Base-by-base conservation (phyloP, 73 alveolate species). In the Paramecium primaurelia region DNA sequence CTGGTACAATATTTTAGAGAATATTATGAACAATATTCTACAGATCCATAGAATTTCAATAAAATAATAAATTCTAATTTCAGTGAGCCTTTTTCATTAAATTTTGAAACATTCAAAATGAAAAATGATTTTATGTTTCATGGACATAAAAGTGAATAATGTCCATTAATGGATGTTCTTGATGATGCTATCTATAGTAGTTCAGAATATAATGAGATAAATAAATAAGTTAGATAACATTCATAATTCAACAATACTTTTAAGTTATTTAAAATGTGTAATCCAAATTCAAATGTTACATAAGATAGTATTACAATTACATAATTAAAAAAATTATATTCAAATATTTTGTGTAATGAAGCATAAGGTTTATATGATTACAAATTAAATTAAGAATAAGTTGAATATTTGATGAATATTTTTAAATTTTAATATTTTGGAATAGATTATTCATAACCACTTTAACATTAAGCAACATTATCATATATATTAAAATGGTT, bases 21-120 rank as follows among this genome's bases (percentile, higher is more conserved):
- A 28, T 80, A 80, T 80, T 80, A 73, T 73, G 18, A 73, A 73
- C 10, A 73, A 73, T 73, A 73, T 73, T 73, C 87, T n/a, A 73
- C 87, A 11, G 28, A 40, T 18, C 8, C 18, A 2, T 6, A 32
- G 18, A 73, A 73, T 37, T 80, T 80, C 30, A 10, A 80, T 26
- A 11, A 42, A 49, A 80, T 80, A 0, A 80, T 80, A 42, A 26
- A 40, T 22, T 80, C 91, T 44, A 25, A 80, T n/a, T 80, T 80
- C 38, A 28, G 34, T 22, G 51, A 80, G 8, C 91, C 91, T 26
- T 44, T 80, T 7, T 25, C 20, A 25, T 36, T 45, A 32, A 42
- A 80, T 80, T 40, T 45, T 80, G 44, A 34, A 6, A 16, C 12
- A 7, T 80, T 80, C 32, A 47, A 40, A 14, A 80, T 25, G 34